These are phyloP conservation scores for Phlyctochytrium planicorne DNA, from an alignment of 192 early-diverging fungal genomes.

Conservation along the genomic window DNA sequence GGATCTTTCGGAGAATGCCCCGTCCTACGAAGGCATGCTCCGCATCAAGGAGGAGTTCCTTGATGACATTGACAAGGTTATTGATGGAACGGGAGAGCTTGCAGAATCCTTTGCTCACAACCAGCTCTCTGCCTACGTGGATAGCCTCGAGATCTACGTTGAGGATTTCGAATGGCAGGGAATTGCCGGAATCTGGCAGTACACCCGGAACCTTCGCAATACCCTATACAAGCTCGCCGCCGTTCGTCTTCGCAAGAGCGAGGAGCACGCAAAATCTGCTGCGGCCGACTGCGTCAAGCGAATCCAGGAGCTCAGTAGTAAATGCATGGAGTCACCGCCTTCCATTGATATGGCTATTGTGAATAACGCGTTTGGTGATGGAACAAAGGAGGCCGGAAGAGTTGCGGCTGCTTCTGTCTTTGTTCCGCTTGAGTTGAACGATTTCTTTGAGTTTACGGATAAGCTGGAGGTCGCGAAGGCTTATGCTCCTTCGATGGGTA, in stretches of 20 bases:
- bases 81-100: constrained; percentile 35
- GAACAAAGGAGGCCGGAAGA: constrained; percentile 25
- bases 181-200: constrained; percentile 79
- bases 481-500: constrained; percentile 47
- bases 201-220: constrained; percentile 74
- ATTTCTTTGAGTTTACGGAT: constrained; percentile 55
- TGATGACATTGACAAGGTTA: constrained; percentile 50
- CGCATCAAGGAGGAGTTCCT: constrained; percentile 68
- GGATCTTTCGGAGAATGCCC: constrained; percentile 41
- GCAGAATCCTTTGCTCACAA: constrained; percentile 32
- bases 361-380: constrained; percentile 34
- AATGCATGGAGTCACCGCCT: constrained; percentile 38
- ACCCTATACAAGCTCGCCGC: constrained; percentile 41
- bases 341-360: constrained; percentile 33
- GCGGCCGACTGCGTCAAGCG: constrained; percentile 35
- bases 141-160: constrained; percentile 67
- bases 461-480: constrained; percentile 51
- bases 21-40: constrained; percentile 75
- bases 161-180: constrained; percentile 77
- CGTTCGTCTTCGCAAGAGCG: constrained; percentile 35
- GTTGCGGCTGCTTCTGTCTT: constrained; percentile 22
- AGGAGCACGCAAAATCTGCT: constrained; percentile 40
- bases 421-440: constrained; percentile 43
- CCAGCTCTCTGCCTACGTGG: constrained; percentile 50
- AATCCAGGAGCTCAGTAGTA: constrained; percentile 36